Evolutionary conservation across 305 asterid species (phyloP), one percentile per base, ranked within the genome.

Genomic region (Fraxinus baroniana): DNA sequence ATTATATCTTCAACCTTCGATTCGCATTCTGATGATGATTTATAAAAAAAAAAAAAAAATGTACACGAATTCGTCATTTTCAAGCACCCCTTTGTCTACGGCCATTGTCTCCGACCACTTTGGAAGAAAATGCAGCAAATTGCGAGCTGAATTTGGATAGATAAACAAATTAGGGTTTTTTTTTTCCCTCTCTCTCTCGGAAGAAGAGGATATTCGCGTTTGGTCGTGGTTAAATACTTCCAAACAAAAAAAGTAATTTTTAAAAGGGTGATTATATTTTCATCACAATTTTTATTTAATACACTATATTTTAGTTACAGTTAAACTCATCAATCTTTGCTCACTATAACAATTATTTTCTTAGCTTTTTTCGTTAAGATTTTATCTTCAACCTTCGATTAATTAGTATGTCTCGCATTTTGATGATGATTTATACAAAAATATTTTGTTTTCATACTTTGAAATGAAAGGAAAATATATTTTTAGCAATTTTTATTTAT

Each of bases 41-140:
- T 7, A 37, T 37, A 7, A 10, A 37, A 37, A 7, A 37, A 36
- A 24, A 26, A 26, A 26, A 26, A 26, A 26, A n/a, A n/a, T 87
- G 85, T 93, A 95, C 77, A 95, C 91, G 77, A 82, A 90, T 36
- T 85, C 87, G 32, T 84, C 89, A 6, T 81, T 84, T 57, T n/a
- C 86, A 37, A 78, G 55, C 82, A 24, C 39, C 32, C 77, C 89
- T 66, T 70, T 84, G 15, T 2, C 86, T 22, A 77, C 85, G 7
- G 87, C 87, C 93, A 88, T 90, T 41, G 75, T 32, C 24, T 76
- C 41, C 33, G 73, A 24, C 20, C 76, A 15, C 8, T 32, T 32
- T 32, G 74, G 36, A 26, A 64, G 73, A 64, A 24, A 28, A 28
- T 66, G 74, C 68, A 66, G 35, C 36, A 26, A 66, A 66, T 26